A percentile compares a stretch with the other conserved stretches of the same genome.
Conservation (phyloP, 1,139 yeast species). For the Candida frijolesensis region DNA sequence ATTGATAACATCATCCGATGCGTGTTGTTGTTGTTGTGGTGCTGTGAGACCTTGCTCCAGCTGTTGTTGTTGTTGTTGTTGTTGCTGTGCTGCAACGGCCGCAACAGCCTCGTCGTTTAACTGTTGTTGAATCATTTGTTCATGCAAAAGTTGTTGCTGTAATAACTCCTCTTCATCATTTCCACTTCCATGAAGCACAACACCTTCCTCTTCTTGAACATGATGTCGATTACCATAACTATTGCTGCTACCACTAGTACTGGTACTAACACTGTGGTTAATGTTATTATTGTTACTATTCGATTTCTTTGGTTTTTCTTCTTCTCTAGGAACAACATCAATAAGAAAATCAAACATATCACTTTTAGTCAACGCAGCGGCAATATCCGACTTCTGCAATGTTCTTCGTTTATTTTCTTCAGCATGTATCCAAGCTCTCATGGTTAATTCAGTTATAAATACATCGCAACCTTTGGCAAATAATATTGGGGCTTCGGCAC, state of each 20-base stretch:
- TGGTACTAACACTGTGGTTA: background rate
- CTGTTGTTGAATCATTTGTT: constrained; percentile 19
- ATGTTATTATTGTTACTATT: constrained; percentile 1
- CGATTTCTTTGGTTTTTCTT: constrained; percentile 55
- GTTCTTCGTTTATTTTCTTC: constrained; percentile 95
- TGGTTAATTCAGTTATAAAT: constrained; percentile 92
- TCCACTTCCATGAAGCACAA: background rate
- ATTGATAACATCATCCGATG: background rate
- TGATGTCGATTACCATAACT: constrained; percentile 6
- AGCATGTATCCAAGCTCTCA: constrained; percentile 99
- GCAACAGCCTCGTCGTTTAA: constrained; percentile 9
- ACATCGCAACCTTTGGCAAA: constrained; percentile 98
- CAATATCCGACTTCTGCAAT: constrained; percentile 89
- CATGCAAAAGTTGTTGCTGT: constrained; percentile 19
- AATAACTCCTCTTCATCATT: constrained; percentile 9
- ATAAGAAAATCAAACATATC: constrained; percentile 97
- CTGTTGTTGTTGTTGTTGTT: constrained; percentile 10
- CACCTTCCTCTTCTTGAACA: background rate
- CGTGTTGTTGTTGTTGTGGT: constrained; percentile 7
- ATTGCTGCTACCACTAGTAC: constrained; percentile 1
- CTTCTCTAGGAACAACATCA: constrained; percentile 91
- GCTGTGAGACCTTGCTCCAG: constrained; percentile 2
- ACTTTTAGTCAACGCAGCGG: constrained; percentile 90
- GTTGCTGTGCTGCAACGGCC: constrained; percentile 10
- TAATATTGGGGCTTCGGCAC: constrained; percentile 96